Evolutionary conservation across 331 rosid genomes (phyloP), one percentile per base, ranked within the genome.

Genomic region (Quercus phellos): DNA sequence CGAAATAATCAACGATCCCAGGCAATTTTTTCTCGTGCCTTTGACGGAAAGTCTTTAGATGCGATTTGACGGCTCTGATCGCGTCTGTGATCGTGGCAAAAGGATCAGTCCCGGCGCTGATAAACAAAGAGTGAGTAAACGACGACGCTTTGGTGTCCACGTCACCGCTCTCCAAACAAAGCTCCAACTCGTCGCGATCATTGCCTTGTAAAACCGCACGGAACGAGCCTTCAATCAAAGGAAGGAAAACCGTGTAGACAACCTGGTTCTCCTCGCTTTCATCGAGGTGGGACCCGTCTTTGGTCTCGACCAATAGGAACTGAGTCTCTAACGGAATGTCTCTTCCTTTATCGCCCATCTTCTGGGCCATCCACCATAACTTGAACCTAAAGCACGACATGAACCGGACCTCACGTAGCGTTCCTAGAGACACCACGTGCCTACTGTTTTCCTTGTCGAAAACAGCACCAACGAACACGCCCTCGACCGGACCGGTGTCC

Each of bases 321-420:
- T 94, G 99, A 16, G 99, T 94, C 64, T 94, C 99, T 0, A 92
- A 83, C 0, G 98, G 99, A 53, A 94, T 83, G 3, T 94, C 93
- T 1, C 81, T 77, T 9, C 98, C 98, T 63, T 51, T 80, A 16
- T 87, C 90, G 4, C 99, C 99, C 98, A 91, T 92, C 51, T 87
- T 92, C 73, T 94, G 99, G 10, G 97, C 86, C 99, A 94, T 94
- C 99, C 98, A 94, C 98, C 98, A 94, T 0, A 94, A 66, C 88
- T 94, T 94, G 90, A 94, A 94, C 55, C 99, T 83, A 69, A 94
- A 94, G 72, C 94, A 88, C 22, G 99, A 91, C 80, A 90, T 32
- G 87, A 94, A 94, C 30, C 97, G 85, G 17, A 91, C 90, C 29
- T 87, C 87, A 6, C 74, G 82, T 2, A 92, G 59, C 0, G 83